Evolutionary conservation across 2,329 filamentous ascomycete genomes (phyloP).

Genomic region (Cordyceps cicadae): DNA sequence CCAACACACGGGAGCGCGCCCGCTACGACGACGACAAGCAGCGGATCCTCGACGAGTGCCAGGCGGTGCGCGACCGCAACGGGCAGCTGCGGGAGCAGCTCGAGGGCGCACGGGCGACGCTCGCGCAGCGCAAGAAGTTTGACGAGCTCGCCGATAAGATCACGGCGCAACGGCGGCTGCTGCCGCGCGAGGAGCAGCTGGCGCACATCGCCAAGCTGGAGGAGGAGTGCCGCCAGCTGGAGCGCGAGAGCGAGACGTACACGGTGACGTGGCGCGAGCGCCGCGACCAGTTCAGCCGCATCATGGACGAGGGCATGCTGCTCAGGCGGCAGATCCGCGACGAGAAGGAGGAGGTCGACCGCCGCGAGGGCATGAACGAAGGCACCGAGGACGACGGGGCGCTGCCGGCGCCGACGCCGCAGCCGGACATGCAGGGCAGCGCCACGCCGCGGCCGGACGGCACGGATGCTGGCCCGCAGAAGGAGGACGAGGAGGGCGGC

Average conservation of each 20-base stretch:
- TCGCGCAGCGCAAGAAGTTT: slow-evolving; percentile 74
- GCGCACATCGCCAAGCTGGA: slow-evolving; percentile 72
- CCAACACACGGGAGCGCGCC: slow-evolving; percentile 74
- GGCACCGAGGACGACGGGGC: slow-evolving; percentile 52
- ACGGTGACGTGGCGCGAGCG: slow-evolving; percentile 77
- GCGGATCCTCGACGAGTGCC: slow-evolving; percentile 69
- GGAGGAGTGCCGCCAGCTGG: slow-evolving; percentile 79
- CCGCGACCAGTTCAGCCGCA: slow-evolving; percentile 75
- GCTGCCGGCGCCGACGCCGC: slow-evolving; percentile 37
- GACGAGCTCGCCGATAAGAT: slow-evolving; percentile 85
- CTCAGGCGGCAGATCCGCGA: slow-evolving; percentile 80
- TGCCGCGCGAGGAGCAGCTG: slow-evolving; percentile 75
- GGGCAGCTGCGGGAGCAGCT: slow-evolving; percentile 63
- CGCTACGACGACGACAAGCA: slow-evolving; percentile 76
- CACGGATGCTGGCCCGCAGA: slow-evolving; percentile 14
- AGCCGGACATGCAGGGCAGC: slow-evolving; percentile 42
- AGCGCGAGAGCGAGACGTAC: slow-evolving; percentile 76
- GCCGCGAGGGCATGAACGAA: slow-evolving; percentile 72
- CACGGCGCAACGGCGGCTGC: slow-evolving; percentile 68
- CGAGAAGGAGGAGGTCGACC: slow-evolving; percentile 90
- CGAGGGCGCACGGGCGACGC: slow-evolving; percentile 64
- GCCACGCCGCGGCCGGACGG: slow-evolving; percentile 42
- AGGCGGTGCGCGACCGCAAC: slow-evolving; percentile 69
- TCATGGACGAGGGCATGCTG: slow-evolving; percentile 86
- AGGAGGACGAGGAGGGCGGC: slow-evolving; percentile 18